A percentile compares a stretch with the other conserved stretches of the same genome.
These are phyloP conservation scores for Aureobasidium sp. DNA, from an alignment of 2,329 filamentous ascomycete genomes.

Conservation along the genomic window DNA sequence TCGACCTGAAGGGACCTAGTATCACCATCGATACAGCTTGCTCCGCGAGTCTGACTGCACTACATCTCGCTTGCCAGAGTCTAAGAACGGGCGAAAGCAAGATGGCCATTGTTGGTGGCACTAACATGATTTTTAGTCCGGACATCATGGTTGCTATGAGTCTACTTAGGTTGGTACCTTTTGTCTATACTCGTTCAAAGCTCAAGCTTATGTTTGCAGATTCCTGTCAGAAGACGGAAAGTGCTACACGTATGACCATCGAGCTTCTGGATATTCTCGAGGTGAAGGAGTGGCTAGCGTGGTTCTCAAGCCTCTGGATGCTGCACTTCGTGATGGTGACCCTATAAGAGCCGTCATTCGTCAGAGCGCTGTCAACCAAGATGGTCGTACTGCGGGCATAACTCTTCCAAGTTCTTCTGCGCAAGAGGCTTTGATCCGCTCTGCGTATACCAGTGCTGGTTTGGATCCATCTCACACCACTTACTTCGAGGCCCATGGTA, in stretches of 20 bases:
- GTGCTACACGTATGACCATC: constrained; percentile 31
- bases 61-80: constrained; percentile 3
- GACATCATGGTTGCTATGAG: not conserved
- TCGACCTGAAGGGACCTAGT: constrained; percentile 34
- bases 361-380: constrained; percentile 32
- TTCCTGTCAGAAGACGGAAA: not conserved
- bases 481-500: constrained; percentile 25
- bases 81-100: not conserved
- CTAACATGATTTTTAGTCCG: not conserved
- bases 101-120: not conserved
- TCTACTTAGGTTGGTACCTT: not conserved
- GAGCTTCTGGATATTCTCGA: constrained; percentile 45
- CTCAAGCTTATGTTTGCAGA: not conserved
- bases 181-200: constrained; percentile 35
- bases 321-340: constrained; percentile 43
- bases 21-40: constrained; percentile 44
- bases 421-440: constrained; percentile 32
- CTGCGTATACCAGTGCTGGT: constrained; percentile 32
- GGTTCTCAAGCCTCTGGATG: constrained; percentile 39
- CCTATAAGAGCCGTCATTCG: constrained; percentile 36
- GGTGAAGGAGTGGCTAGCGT: constrained; percentile 48
- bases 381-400: constrained; percentile 36
- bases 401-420: constrained; percentile 33
- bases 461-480: constrained; percentile 23
- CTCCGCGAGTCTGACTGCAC: constrained; percentile 22